Base-by-base conservation (phyloP, 2,329 filamentous ascomycete genomes). In the Pseudomassariella vexata region DNA sequence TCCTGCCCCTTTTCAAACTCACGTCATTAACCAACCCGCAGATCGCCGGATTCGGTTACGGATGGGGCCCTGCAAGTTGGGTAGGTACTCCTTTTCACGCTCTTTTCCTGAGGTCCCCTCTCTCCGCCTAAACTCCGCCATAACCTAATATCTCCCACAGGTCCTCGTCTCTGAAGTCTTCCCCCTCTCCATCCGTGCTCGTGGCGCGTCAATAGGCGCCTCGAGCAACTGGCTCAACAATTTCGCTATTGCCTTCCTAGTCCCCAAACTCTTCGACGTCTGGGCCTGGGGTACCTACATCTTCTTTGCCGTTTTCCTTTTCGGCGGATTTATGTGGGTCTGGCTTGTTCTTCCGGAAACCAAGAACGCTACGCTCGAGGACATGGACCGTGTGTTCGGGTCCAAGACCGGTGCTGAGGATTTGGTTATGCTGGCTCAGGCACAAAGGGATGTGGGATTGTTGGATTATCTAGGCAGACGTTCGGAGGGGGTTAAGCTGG, bases 201-300 rank as follows among this genome's bases (percentile, higher is more conserved):
- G 83, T 48, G 79, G 79, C 17, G 72, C 79, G 3, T 72, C 76
- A 0, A 58, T 79, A 9, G 68, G 68, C 0, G 77, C 73, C 0
- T 72, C 65, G 38, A 68, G 67, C 2, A 79, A 75, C 48, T 82
- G 77, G 62, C 46, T 79, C 3, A 75, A 70, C 49, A 79, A 81
- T 49, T 80, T 81, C 40, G 69, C 77, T 30, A 73, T 79, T 17
- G 60, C 73, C 8, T 55, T 80, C 9, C 65, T 78, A 20, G 78
- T 73, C 0, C 77, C 76, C 0, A 70, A 73, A 1, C 60, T 81
- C 4, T 64, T 82, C 5, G 59, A 74, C 35, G 66, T 71, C 29
- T 72, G 42, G 7, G 48, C 49, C 1, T 56, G 44, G 21, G 70
- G 69, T 2, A 68, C 72, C 0, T 81, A 77, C 48, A 57, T 79